Base-by-base conservation (phyloP, 164 flowering plant species). In the Annona cherimola region DNA sequence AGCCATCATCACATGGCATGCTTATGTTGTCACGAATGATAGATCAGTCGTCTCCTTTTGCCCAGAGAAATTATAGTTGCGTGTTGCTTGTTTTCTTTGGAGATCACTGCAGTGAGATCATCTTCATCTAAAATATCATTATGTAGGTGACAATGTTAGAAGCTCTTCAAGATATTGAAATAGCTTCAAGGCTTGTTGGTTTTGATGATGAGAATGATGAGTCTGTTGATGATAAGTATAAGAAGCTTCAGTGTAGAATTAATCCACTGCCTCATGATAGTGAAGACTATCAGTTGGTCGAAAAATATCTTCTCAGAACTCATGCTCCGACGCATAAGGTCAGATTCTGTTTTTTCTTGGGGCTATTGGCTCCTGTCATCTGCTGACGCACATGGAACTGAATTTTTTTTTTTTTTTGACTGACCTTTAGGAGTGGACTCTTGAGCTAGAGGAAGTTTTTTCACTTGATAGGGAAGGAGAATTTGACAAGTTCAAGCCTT, bases 321-420 rank as follows among this genome's bases (percentile, higher is more conserved):
- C 98, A 93, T 86, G 98, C 99, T 45, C 94, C 99, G 42, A 93
- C 97, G 1, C 97, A 96, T 78, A 90, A 83, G 81, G 99, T 95
- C 71, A 81, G 67, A 57, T 6, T 63, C 71, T 70, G 18, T 7
- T 61, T 69, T 35, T 4, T 67, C 12, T 40, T 72, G 39, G 20
- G 44, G 39, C 5, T 35, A 9, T 5, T 45, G n/a, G 7, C 26
- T 42, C 3, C 4, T 40, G 8, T 61, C 62, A 55, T 72, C 50
- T 62, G 55, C 45, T 60, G 40, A 2, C 63, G 19, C 44, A 4
- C 69, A 5, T 66, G 42, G 67, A 8, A 44, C 69, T 41, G 5
- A 66, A 66, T 26, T 54, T 50, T 66, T 42, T 39, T 67, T 50
- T 69, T 43, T 60, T 35, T 54, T 40, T n/a, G 39, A 55, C 20